Base-by-base conservation (phyloP, 2,329 filamentous ascomycete genomes). In the Colletotrichum somersetense region DNA sequence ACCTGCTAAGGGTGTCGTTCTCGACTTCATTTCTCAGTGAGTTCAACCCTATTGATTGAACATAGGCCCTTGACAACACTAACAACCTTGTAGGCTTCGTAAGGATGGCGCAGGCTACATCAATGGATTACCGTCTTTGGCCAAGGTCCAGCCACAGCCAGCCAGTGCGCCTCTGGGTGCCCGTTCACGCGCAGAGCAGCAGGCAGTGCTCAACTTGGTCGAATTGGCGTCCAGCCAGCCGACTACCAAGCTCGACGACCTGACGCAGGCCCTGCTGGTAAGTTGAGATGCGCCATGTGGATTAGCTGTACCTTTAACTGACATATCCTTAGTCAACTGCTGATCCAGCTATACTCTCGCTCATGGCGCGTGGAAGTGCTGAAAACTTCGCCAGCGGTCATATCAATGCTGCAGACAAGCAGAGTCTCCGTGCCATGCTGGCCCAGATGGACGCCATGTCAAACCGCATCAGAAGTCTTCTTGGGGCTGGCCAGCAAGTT, bases 11-110 rank as follows among this genome's bases (percentile, higher is more conserved):
- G 90, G 91, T 46, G 85, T 95, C 75, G 88, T 92, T 77, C 85
- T 91, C 16, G 91, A 94, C 78, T 95, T 97, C 79, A 89, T 97
- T 61, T 84, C 88, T 71, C 85, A 86, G 88, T 90, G 80, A 81
- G 88, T 83, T 33, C 18, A 2, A 2, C 35, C 23, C 40, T 33
- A 20, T 38, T 26, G 26, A 4, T 33, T 38, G 23, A 53, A 5
- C 23, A 20, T 61, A 26, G 35, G 12, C n/a, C 8, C 26, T 66
- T 30, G 46, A 10, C n/a, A 55, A 77, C 64, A 48, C 55, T 75
- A 56, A 77, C 66, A 20, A 14, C 30, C 30, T 7, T 56, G 38
- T 38, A 84, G 82, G 68, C 70, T 84, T 56, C 81, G 80, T 33
- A 81, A 77, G n/a, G 78, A 80, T 75, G 80, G 81, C 23, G 82